Base-by-base conservation (phyloP, 2,329 filamentous ascomycete species). In the Aspergillus flavus region DNA sequence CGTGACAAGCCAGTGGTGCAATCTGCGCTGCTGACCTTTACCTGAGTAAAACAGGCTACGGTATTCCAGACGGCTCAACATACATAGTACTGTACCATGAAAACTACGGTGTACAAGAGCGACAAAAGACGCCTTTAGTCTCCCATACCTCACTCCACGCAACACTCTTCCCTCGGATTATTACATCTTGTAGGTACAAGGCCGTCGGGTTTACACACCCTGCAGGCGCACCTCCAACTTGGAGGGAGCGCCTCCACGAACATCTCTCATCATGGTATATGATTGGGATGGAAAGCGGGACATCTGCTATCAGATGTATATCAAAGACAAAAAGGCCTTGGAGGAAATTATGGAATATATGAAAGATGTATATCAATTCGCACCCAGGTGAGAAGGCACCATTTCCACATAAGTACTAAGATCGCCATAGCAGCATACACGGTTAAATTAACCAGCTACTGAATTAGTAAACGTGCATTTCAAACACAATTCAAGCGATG, bases 401-500 rank as follows among this genome's bases (percentile, higher is more conserved):
- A 26, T 32, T 55, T 30, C 28, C 26, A 26, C 7, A 23, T 28
- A 43, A 41, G 32, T 32, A 32, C 43, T 23, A 48, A 34, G n/a
- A 32, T 46, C 41, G 23, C 21, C 52, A 39, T 19, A n/a, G 26
- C 36, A 55, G 30, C 14, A 30, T 32, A 41, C 43, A 50, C 39
- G 45, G 11, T 50, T 53, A 58, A 45, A 32, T 64, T 58, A 30
- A 59, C 43, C 41, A 53, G 23, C 41, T 43, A 56, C 50, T 32
- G 11, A 23, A 23, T 26, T 65, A 77, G 91, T 76, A 92, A 92
- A 81, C 88, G 91, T 64, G 89, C 89, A 50, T 92, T 90, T 65
- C 91, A 93, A 76, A 87, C 84, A 4, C 90, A 93, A 69, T 92
- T 93, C 78, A 90, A 88, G 72, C 84, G 87, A 74, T 95, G 92